These are phyloP conservation scores for Cyclotella choctawhatcheeana DNA, from an alignment of 108 stramenopile species.

Conservation along the genomic window DNA sequence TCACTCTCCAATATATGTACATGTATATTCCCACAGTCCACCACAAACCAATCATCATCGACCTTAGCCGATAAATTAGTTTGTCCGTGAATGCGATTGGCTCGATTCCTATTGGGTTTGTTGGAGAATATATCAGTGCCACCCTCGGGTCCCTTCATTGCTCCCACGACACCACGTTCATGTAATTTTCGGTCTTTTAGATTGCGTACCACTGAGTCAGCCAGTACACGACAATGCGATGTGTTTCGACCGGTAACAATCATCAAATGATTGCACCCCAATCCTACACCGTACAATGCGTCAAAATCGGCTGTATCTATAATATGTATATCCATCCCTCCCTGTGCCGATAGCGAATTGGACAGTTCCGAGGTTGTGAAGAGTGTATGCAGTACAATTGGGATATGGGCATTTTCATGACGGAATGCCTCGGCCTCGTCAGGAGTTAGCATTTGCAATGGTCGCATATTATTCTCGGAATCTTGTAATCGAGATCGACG, in stretches of 20 bases:
- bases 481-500: slow-evolving; percentile 56
- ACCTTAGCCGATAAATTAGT: slow-evolving; percentile 28
- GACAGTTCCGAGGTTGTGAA: slow-evolving; percentile 71
- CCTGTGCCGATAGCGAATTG: slow-evolving; percentile 56
- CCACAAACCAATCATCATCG: slow-evolving; percentile 71
- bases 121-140: slow-evolving; percentile 43
- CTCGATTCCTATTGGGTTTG: slow-evolving; percentile 41
- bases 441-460: slow-evolving; percentile 47
- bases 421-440: slow-evolving; percentile 34
- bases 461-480: not conserved
- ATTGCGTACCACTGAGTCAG: slow-evolving; percentile 70
- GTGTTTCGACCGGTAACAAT: slow-evolving; percentile 54
- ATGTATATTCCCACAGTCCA: slow-evolving; percentile 85
- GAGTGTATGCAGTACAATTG: slow-evolving; percentile 58
- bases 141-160: slow-evolving; percentile 62
- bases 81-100: slow-evolving; percentile 31
- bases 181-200: slow-evolving; percentile 70
- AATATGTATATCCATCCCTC: slow-evolving; percentile 59
- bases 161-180: slow-evolving; percentile 70
- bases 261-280: slow-evolving; percentile 45
- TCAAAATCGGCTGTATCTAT: slow-evolving; percentile 50
- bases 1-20: slow-evolving; percentile 69
- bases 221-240: slow-evolving; percentile 60
- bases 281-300: slow-evolving; percentile 36
- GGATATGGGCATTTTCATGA: slow-evolving; percentile 54